phyloP scores from a whole-genome alignment of 805 yeast genomes.

The Wickerhamiella sergipiensis region DNA sequence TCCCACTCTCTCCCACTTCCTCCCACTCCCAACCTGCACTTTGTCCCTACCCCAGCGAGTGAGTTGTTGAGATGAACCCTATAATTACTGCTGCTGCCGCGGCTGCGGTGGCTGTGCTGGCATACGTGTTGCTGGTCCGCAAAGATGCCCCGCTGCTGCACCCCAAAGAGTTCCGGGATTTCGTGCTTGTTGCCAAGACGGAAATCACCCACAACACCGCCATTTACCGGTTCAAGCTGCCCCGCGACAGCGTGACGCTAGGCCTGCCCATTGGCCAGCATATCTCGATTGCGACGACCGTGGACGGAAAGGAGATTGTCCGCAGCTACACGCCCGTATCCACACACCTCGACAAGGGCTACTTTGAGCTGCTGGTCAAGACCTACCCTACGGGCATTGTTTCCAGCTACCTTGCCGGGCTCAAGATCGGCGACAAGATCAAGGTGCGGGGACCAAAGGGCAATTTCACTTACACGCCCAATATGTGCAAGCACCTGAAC shows the following conservation, averaged over 20 bases:
- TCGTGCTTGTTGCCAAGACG: constrained; percentile 68
- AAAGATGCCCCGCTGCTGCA: constrained; percentile 33
- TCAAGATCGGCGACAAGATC: constrained; percentile 66
- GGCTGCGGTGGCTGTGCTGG: background rate
- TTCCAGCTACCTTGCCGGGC: constrained; percentile 55
- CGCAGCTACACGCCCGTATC: constrained; percentile 89
- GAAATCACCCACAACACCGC: constrained; percentile 70
- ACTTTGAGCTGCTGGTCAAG: constrained; percentile 75
- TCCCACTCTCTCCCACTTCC: background rate
- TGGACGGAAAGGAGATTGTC: constrained; percentile 66
- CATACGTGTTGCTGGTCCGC: background rate
- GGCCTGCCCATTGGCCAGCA: constrained; percentile 95
- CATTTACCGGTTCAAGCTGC: constrained; percentile 66
- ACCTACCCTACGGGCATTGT: constrained; percentile 75
- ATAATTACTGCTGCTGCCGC: background rate
- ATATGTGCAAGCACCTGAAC: constrained; percentile 56
- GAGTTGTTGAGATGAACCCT: background rate
- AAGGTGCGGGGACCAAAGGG: constrained; percentile 76
- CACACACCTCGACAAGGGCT: constrained; percentile 53
- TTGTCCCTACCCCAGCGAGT: no score
- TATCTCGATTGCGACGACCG: constrained; percentile 60
- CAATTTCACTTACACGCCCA: constrained; percentile 66
- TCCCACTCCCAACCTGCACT: background rate
- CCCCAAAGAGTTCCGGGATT: constrained; percentile 54
- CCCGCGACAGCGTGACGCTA: constrained; percentile 54